Base-by-base conservation (phyloP, 768 basidiomycete genomes). In the Lentinus brumalis region DNA sequence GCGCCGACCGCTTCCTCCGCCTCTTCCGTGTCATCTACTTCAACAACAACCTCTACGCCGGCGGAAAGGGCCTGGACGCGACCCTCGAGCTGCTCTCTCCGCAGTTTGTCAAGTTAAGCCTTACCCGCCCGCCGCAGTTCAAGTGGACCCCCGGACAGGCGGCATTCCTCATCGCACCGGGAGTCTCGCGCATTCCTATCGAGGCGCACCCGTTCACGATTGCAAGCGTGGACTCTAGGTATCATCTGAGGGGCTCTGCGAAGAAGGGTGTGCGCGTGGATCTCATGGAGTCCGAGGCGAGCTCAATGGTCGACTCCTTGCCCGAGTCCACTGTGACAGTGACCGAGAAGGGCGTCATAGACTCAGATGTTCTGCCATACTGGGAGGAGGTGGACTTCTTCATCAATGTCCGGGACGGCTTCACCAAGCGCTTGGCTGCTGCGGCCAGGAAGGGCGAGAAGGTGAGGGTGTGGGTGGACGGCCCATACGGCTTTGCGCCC, bases 181-280 rank as follows among this genome's bases (percentile, higher is more conserved):
- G 75, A 1, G 73, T 84, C 7, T 81, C 81, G 16, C 52, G 55
- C 0, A 67, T 77, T 31, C 80, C 81, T 5, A 76, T 81, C 35
- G 82, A 87, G 69, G 72, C 82, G 0, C 86, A 87, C 60, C 86
- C 86, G 2, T 87, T 88, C 70, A 85, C 86, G 0, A 86, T 87
- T 56, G 75, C 83, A 8, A 57, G 59, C 44, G 57, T 61, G 31
- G 60, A 61, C 45, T 35, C 53, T 16, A 57, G 57, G 18, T 63
- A 63, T 29, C 49, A 46, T 31, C 41, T 63, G 18, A n/a, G 29
- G 6, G 57, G 53, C 2, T 14, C 35, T 38, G 16, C 44, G 44
- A 49, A 57, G 59, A 44, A 30, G 9, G n/a, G 46, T 41, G 21
- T 10, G 5, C 46, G 50, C 18, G 31, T 21, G n/a, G 47, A 51